Evolutionary conservation across 306 rosid genomes (phyloP).

Genomic region (Castanopsis chinensis): DNA sequence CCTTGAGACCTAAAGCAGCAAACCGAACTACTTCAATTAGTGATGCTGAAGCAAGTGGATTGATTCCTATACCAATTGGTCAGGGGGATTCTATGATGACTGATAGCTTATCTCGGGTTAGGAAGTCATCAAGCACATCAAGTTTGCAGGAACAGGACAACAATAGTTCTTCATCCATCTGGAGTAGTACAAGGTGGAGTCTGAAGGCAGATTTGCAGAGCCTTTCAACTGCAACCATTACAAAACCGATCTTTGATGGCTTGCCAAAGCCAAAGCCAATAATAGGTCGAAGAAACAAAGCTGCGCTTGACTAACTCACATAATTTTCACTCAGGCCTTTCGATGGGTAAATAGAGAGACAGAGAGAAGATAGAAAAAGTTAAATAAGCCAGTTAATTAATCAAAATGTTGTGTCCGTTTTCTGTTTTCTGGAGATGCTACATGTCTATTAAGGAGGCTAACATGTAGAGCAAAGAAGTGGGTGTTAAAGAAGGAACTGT

Average conservation of each 20-base stretch:
- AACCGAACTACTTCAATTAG: conserved; percentile 33
- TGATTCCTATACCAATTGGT: conserved; percentile 36
- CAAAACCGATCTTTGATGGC: conserved; percentile 80
- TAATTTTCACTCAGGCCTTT: conserved; percentile 21
- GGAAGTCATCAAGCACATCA: conserved; percentile 81
- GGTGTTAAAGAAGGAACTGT: not conserved
- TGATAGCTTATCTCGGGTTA: conserved; percentile 53
- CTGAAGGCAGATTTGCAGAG: conserved; percentile 74
- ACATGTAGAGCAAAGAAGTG: not conserved
- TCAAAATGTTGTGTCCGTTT: not conserved
- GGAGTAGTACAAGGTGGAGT: conserved; percentile 70
- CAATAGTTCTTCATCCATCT: conserved; percentile 44
- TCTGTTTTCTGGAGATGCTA: not conserved
- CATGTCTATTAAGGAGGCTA: not conserved
- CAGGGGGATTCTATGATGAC: conserved; percentile 41
- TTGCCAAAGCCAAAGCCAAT: conserved; percentile 76
- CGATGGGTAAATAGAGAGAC: conserved; percentile 26
- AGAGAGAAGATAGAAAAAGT: no score
- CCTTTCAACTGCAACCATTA: conserved; percentile 52
- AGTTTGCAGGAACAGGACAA: conserved; percentile 77
- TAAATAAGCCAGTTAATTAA: not conserved
- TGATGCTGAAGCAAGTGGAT: conserved; percentile 48
- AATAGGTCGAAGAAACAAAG: conserved; percentile 64
- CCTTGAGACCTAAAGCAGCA: conserved; percentile 60
- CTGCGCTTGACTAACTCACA: conserved; percentile 68